Evolutionary conservation across 2,329 filamentous ascomycete species (phyloP).

Genomic region (Penicillium janthinellum): DNA sequence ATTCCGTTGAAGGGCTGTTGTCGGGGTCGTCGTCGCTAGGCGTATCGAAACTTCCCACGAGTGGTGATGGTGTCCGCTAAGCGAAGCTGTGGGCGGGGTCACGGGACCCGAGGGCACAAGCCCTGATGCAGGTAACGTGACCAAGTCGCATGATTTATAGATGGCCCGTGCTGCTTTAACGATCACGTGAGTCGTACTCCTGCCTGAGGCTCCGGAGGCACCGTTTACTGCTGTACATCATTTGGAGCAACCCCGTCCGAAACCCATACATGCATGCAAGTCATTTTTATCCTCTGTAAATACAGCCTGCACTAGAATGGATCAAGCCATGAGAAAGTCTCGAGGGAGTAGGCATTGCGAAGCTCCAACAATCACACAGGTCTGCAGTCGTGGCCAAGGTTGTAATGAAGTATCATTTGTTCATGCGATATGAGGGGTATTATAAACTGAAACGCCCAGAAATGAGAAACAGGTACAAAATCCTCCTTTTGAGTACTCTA

Average conservation of each 20-base stretch:
- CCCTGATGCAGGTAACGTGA: constrained; percentile 21
- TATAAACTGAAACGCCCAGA: constrained; percentile 24
- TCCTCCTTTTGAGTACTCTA: constrained; percentile 8
- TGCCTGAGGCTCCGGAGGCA: neutral
- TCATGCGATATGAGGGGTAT: constrained; percentile 19
- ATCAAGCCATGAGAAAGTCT: too few species aligned
- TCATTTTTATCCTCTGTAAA: too few species aligned
- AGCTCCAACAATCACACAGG: too few species aligned
- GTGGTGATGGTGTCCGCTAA: constrained; percentile 40
- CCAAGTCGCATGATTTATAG: constrained; percentile 5
- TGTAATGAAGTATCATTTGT: neutral
- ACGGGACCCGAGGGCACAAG: constrained; percentile 23
- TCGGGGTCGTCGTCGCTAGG: constrained; percentile 49
- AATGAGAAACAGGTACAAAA: constrained; percentile 3
- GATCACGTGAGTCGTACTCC: constrained; percentile 5
- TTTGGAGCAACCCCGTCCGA: neutral
- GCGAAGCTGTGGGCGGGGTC: constrained; percentile 41
- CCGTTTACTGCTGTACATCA: too few species aligned
- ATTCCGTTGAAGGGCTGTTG: constrained; percentile 51
- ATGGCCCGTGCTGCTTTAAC: neutral
- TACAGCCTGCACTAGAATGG: too few species aligned
- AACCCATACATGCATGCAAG: neutral
- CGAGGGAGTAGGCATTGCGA: too few species aligned
- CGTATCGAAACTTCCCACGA: constrained; percentile 44
- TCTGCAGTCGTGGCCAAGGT: neutral